Base-by-base conservation (phyloP, 108 stramenopile genomes). In the Nitzschia palea region DNA sequence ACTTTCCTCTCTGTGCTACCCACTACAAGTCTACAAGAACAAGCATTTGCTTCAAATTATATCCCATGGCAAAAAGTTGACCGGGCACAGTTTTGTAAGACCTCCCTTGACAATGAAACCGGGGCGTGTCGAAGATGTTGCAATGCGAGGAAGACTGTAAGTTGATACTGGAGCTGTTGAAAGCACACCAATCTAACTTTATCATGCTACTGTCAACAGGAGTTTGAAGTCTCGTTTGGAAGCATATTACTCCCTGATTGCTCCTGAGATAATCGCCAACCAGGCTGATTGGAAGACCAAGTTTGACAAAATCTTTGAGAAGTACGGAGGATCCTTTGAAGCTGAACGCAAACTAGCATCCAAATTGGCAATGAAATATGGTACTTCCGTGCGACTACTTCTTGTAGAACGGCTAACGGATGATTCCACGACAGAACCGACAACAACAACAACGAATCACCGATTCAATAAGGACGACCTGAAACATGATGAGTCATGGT, bases 341-440 rank as follows among this genome's bases (percentile, higher is more conserved):
- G 86, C 85, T 1, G 92, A 94, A 65, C 64, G 71, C 45, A 81
- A 77, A 43, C 65, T 92, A 44, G 70, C 83, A 4, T 58, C 60
- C 26, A 90, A 90, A 63, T 69, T 94, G 71, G 71, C 55, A 0
- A 88, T 85, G 47, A 94, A 94, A 62, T 94, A 94, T 70, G 93
- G 93, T 1, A 65, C 68, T 22, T 33, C 64, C 8, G 84, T 94
- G 8, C 57, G 72, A 27, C 70, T 94, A 12, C 62, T 84, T 44
- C 51, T 86, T 8, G 83, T 81, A 9, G 74, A 66, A 35, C 12
- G 40, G 56, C 25, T 68, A n/a, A 48, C 31, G 51, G 67, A 60
- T 33, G 67, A 64, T 53, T 0, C 31, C 23, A 53, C 70, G 17
- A 28, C 30, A 52, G 14, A 44, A 2, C 28, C 43, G 6, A 34